These are phyloP conservation scores for Candida yuanshanica DNA, from an alignment of 805 yeast species.

Conservation along the genomic window DNA sequence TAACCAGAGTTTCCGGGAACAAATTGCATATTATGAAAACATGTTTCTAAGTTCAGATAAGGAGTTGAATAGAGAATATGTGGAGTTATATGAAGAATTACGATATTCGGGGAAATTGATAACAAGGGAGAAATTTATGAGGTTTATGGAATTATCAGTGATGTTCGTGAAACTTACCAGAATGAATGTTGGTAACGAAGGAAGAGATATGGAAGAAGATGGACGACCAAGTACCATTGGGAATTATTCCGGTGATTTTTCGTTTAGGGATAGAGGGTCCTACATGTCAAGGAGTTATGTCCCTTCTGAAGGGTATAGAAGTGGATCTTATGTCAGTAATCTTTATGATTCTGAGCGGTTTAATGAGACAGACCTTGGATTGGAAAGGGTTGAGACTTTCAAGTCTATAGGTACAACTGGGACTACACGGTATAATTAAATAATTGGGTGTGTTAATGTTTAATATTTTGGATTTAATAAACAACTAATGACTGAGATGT, in stretches of 20 bases:
- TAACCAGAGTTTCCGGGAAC: constrained; percentile 38
- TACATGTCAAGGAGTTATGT: constrained; percentile 5
- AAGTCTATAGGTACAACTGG: constrained; percentile 11
- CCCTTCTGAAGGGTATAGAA: neutral
- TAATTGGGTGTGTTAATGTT: too few species aligned
- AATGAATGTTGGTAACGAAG: constrained; percentile 5
- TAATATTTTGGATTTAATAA: too few species aligned
- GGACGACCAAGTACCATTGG: neutral
- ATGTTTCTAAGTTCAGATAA: constrained; percentile 18
- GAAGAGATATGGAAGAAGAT: constrained; percentile 2
- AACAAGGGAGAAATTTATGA: constrained; percentile 50
- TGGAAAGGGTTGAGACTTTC: too few species aligned
- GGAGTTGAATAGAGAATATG: constrained; percentile 27
- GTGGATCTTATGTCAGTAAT: neutral
- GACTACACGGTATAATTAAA: constrained; percentile 12
- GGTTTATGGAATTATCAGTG: constrained; percentile 45
- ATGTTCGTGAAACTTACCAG: constrained; percentile 26
- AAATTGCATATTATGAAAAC: constrained; percentile 30
- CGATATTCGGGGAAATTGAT: constrained; percentile 63
- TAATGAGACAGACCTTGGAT: too few species aligned
- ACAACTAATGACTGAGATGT: too few species aligned
- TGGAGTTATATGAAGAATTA: constrained; percentile 57
- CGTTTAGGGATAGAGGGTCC: constrained; percentile 8
- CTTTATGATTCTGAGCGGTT: too few species aligned
- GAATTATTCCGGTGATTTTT: constrained; percentile 1